Percentiles rank a stretch among this genome's conserved stretches.
Evolutionary conservation across 768 basidiomycete genomes (phyloP).

Genomic region (Tylopilus vinaceipallidus): DNA sequence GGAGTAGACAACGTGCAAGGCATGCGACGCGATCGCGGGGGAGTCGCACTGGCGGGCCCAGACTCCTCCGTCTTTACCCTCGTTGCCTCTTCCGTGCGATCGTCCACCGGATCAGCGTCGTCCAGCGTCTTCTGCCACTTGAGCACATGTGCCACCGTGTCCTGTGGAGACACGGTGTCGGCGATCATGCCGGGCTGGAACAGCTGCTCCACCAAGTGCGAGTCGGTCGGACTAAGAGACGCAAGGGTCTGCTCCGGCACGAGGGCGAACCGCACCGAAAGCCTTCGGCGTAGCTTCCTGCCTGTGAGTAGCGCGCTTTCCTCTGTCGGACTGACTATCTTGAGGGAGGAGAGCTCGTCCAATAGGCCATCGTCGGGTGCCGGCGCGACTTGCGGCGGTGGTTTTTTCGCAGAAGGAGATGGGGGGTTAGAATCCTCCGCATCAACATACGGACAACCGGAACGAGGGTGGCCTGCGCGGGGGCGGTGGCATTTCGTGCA

Average conservation of each 20-base stretch:
- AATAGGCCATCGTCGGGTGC: constrained; percentile 32
- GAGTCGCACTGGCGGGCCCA: neutral
- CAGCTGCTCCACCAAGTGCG: constrained; percentile 46
- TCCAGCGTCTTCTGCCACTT: constrained; percentile 35
- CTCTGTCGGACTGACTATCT: constrained; percentile 32
- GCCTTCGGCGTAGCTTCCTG: constrained; percentile 19
- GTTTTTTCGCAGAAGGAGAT: constrained; percentile 14
- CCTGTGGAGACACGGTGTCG: constrained; percentile 22
- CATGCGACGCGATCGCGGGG: constrained; percentile 42
- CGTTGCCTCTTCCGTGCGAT: constrained; percentile 32
- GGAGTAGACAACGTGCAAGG: constrained; percentile 56
- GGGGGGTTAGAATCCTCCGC: constrained; percentile 18
- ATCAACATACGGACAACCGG: constrained; percentile 52
- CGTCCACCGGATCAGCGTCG: constrained; percentile 30
- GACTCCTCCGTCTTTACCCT: constrained; percentile 1
- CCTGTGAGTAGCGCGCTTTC: constrained; percentile 10
- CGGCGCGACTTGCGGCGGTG: neutral
- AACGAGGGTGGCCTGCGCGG: constrained; percentile 58
- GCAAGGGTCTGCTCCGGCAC: constrained; percentile 42
- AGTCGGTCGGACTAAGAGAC: constrained; percentile 49
- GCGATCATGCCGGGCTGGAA: constrained; percentile 42
- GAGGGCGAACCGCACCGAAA: constrained; percentile 32
- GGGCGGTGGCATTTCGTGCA: constrained; percentile 58
- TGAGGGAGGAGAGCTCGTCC: constrained; percentile 47
- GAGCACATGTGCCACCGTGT: constrained; percentile 28